Evolutionary conservation across 306 rosid species (phyloP).

Genomic region (Cucumis hystrix): DNA sequence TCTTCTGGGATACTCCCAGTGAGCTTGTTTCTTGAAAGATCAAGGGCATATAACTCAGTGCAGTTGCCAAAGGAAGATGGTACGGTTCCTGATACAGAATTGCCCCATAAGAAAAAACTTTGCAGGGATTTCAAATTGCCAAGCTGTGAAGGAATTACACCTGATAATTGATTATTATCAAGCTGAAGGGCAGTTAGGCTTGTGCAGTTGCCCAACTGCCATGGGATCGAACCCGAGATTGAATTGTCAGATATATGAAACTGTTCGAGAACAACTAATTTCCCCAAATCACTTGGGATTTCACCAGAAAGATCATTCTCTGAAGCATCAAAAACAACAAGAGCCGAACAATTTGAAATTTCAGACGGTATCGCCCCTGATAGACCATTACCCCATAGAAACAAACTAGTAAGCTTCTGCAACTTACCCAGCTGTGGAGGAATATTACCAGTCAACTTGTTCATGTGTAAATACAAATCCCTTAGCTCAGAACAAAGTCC

Average conservation of each 20-base stretch:
- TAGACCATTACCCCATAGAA: constrained; percentile 70
- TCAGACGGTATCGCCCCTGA: constrained; percentile 71
- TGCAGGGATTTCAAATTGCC: constrained; percentile 63
- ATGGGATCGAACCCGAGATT: constrained; percentile 51
- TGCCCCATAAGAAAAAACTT: constrained; percentile 86
- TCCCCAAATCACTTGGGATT: constrained; percentile 74
- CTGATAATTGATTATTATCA: constrained; percentile 86
- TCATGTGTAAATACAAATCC: constrained; percentile 69
- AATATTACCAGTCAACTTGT: constrained; percentile 63
- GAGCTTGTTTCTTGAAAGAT: constrained; percentile 86
- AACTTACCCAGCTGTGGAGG: constrained; percentile 64
- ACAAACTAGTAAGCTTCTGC: constrained; percentile 71
- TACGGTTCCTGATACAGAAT: constrained; percentile 69
- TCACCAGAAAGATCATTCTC: constrained; percentile 64
- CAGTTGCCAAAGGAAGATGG: constrained; percentile 87
- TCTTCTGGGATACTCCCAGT: constrained; percentile 86
- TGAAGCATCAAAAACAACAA: constrained; percentile 68
- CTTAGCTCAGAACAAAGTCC: constrained; percentile 77
- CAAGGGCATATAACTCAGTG: constrained; percentile 80
- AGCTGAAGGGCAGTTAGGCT: constrained; percentile 86
- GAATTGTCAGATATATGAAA: constrained; percentile 85
- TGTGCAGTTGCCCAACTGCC: constrained; percentile 79
- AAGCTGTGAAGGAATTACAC: constrained; percentile 69
- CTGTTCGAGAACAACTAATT: constrained; percentile 62
- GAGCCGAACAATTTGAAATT: constrained; percentile 75